Conservation (phyloP, 2,329 filamentous ascomycete species). For the Penicillium hesseltinei region DNA sequence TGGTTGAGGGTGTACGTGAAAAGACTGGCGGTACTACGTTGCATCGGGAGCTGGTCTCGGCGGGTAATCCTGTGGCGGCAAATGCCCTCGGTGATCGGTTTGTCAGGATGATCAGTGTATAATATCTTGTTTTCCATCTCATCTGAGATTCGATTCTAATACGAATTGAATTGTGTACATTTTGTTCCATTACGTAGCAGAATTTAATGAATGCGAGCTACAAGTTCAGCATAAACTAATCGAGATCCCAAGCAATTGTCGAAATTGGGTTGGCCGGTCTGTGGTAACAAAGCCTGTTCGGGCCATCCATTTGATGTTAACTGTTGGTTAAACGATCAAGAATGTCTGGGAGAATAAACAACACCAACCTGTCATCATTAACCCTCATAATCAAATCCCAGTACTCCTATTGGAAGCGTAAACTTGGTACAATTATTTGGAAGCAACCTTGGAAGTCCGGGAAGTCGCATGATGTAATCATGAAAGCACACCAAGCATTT, state of each 20-base stretch:
- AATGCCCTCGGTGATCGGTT: slow-evolving; percentile 34
- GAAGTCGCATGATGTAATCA: background rate
- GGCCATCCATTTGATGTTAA: too few relatives aligned
- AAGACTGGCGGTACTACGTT: slow-evolving; percentile 44
- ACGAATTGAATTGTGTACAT: background rate
- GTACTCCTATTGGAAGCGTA: background rate
- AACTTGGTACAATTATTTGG: background rate
- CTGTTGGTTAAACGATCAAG: background rate
- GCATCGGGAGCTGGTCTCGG: slow-evolving; percentile 42
- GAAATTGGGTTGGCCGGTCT: too few relatives aligned
- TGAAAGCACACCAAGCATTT: background rate
- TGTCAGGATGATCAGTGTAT: slow-evolving; percentile 33
- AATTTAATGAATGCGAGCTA: background rate
- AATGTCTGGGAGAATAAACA: background rate
- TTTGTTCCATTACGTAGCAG: too few relatives aligned
- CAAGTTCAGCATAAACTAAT: background rate
- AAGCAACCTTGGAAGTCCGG: background rate
- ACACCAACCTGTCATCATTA: background rate
- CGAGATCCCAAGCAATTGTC: too few relatives aligned
- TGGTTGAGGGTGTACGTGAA: slow-evolving; percentile 44
- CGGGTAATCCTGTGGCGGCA: slow-evolving; percentile 36
- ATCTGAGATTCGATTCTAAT: background rate
- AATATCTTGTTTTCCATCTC: background rate
- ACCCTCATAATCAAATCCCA: background rate
- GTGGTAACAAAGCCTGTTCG: too few relatives aligned